These are phyloP conservation scores for Podaxis sp. DNA, from an alignment of 768 basidiomycete species.

Conservation along the genomic window DNA sequence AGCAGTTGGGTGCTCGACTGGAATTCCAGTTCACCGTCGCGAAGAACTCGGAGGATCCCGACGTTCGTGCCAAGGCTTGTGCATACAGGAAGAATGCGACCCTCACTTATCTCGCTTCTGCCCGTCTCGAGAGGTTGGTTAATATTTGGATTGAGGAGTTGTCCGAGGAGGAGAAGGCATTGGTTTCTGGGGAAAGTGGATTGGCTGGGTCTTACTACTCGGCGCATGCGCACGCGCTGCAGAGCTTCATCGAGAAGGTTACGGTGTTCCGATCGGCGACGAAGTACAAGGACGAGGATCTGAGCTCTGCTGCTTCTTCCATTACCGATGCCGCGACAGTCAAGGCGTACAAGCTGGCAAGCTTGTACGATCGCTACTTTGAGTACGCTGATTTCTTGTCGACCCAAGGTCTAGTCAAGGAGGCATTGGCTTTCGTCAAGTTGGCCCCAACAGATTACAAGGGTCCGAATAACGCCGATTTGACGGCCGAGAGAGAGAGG, in stretches of 20 bases:
- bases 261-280: constrained; percentile 90
- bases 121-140: constrained; percentile 82
- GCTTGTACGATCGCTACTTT: constrained; percentile 89
- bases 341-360: constrained; percentile 79
- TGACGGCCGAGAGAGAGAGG: constrained; percentile 38
- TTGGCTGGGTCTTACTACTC: constrained; percentile 63
- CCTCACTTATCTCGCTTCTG: constrained; percentile 90
- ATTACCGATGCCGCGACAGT: constrained; percentile 35
- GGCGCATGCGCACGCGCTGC: constrained; percentile 81
- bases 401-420: constrained; percentile 83
- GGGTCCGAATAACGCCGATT: constrained; percentile 42
- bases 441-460: constrained; percentile 80
- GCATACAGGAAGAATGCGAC: constrained; percentile 84
- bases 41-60: constrained; percentile 47
- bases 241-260: constrained; percentile 95
- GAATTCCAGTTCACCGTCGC: constrained; percentile 78
- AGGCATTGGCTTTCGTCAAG: constrained; percentile 78
- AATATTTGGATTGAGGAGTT: constrained; percentile 93
- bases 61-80: constrained; percentile 38
- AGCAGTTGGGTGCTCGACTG: constrained; percentile 88
- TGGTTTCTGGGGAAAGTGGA: constrained; percentile 40
- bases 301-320: constrained; percentile 36
- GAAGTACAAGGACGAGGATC: constrained; percentile 73
- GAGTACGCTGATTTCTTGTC: constrained; percentile 95
- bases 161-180: constrained; percentile 72